Percentiles rank a stretch among this genome's conserved stretches.
These are phyloP conservation scores for Naganishia liquefaciens DNA, from an alignment of 1,284 basidiomycete genomes.

Conservation along the genomic window DNA sequence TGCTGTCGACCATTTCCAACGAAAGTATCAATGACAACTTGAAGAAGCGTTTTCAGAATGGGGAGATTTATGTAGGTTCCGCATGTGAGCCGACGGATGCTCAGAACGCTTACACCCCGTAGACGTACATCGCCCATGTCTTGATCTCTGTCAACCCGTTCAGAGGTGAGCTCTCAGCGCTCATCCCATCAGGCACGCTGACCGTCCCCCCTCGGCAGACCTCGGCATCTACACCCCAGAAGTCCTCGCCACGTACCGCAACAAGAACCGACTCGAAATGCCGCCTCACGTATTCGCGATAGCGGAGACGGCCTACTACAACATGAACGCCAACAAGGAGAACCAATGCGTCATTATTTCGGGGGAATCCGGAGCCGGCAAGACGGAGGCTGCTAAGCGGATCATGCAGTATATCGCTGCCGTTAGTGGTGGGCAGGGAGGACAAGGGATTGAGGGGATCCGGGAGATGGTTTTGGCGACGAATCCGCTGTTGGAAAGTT, in stretches of 20 bases:
- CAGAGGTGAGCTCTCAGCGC: slow-evolving; percentile 63
- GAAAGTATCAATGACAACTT: slow-evolving; percentile 98
- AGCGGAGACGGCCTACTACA: slow-evolving; percentile 96
- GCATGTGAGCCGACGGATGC: neutral
- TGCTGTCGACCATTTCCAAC: slow-evolving; percentile 95
- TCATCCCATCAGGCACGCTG: neutral
- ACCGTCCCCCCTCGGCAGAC: slow-evolving; percentile 58
- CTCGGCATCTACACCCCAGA: slow-evolving; percentile 96
- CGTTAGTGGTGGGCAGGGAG: slow-evolving; percentile 75
- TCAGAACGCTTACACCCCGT: neutral
- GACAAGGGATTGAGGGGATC: slow-evolving; percentile 80
- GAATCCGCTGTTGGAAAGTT: slow-evolving; percentile 95
- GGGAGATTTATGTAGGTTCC: slow-evolving; percentile 78
- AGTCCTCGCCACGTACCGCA: slow-evolving; percentile 80
- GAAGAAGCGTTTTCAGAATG: slow-evolving; percentile 91
- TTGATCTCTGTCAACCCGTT: slow-evolving; percentile 99
- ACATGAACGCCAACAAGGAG: slow-evolving; percentile 99
- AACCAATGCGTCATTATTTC: slow-evolving; percentile 99
- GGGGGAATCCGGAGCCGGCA: slow-evolving; percentile 95
- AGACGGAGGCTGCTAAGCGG: slow-evolving; percentile 95
- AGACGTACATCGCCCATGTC: slow-evolving; percentile 96
- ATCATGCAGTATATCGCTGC: slow-evolving; percentile 99
- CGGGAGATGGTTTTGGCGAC: slow-evolving; percentile 99
- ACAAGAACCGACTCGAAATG: slow-evolving; percentile 97
- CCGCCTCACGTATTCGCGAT: slow-evolving; percentile 98